Evolutionary conservation across 768 basidiomycete species (phyloP), one percentile per base, ranked within the genome.

Genomic region (Mycena leptocephala): DNA sequence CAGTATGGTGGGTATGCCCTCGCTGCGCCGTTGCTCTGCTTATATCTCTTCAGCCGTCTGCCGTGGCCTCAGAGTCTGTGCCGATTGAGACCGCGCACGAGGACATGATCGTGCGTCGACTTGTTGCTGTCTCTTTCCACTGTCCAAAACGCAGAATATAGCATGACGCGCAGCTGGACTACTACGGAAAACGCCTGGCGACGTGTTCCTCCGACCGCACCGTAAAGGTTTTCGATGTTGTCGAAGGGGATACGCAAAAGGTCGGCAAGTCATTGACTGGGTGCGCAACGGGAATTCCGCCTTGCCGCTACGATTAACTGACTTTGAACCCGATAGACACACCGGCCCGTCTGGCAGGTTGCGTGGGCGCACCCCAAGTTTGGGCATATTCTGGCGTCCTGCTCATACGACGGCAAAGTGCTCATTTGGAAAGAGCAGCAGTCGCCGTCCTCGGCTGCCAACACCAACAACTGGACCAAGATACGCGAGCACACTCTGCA

Each of bases 311-410:
- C 35, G n/a, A 48, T n/a, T n/a, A 33, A 55, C 68, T 64, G 7
- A 74, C 55, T 32, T n/a, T 13, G n/a, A 13, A 2, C 43, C 67
- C 55, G 62, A 26, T 77, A 98, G 97, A 48, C 98, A 99, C 85
- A 96, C 95, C 5, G 97, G 13, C 98, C 98, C 9, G 97, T 99
- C 43, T 99, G 98, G 97, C 97, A 98, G 81, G 94, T 99, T 64
- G 92, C 97, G 28, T 99, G 98, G 98, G 98, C 96, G 3, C 98
- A 99, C 80, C 98, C 98, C 30, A 98, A 97, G 84, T 99, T 95
- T 81, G 98, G 98, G 2, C 93, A 95, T 76, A 98, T 99, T 81
- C 92, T 99, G 67, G 98, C 98, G 33, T 97, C 96, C n/a, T 98
- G 97, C 82, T 98, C 97, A 6, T 99, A 99, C 84, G 98, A 99